Evolutionary conservation across 2,329 filamentous ascomycete genomes (phyloP).

Genomic region (Trichoderma sp.): DNA sequence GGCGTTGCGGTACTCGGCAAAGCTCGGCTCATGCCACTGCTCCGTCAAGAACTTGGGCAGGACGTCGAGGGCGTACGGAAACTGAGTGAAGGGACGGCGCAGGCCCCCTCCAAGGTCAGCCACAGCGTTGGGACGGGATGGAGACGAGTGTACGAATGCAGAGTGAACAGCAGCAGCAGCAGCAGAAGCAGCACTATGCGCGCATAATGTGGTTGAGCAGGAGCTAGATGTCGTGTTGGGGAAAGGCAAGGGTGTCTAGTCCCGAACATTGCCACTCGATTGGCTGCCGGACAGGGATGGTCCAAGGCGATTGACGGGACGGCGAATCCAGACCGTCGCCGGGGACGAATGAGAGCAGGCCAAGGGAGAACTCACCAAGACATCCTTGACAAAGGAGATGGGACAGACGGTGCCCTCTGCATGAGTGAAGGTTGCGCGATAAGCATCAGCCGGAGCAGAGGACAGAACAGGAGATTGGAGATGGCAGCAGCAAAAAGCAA

Average conservation of each 20-base stretch:
- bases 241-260: constrained; percentile 17
- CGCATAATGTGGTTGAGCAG: constrained; percentile 14
- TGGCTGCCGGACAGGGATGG: constrained; percentile 21
- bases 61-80: constrained; percentile 69
- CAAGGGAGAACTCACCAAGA: constrained; percentile 60
- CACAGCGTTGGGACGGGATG: neutral
- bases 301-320: constrained; percentile 14
- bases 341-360: constrained; percentile 21
- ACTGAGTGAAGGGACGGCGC: constrained; percentile 46
- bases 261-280: constrained; percentile 15
- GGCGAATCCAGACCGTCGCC: constrained; percentile 17
- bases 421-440: constrained; percentile 17
- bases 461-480: neutral
- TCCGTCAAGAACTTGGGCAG: constrained; percentile 61
- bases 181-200: neutral
- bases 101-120: constrained; percentile 12
- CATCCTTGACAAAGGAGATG: constrained; percentile 80
- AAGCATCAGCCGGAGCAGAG: constrained; percentile 16
- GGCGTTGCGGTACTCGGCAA: constrained; percentile 64
- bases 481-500: neutral
- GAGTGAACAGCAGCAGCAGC: neutral
- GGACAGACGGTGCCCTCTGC: constrained; percentile 78
- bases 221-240: constrained; percentile 17
- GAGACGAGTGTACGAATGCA: neutral
- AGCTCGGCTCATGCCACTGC: constrained; percentile 64